These are phyloP conservation scores for Apiotrichum akiyoshidainum DNA, from an alignment of 1,284 basidiomycete species.

Conservation along the genomic window DNA sequence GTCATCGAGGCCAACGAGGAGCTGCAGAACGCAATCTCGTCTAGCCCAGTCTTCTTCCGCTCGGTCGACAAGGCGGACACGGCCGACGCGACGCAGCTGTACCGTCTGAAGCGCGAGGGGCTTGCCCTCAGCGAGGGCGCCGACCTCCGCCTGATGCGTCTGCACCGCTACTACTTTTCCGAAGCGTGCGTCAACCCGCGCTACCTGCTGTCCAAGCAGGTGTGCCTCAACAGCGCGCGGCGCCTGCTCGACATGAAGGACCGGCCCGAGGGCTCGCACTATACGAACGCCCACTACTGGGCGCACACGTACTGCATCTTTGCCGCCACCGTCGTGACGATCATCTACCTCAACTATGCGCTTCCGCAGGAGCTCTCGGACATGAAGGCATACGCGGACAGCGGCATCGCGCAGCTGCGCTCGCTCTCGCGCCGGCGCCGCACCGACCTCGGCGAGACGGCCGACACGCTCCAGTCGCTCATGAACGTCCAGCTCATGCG, in stretches of 20 bases:
- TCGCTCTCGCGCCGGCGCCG: constrained; percentile 10
- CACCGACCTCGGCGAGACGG: constrained; percentile 21
- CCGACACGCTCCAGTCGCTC: constrained; percentile 17
- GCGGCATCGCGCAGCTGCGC: constrained; percentile 19
- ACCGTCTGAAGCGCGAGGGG: constrained; percentile 19
- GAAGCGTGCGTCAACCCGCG: constrained; percentile 26
- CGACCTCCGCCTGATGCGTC: constrained; percentile 26
- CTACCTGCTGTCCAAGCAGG: constrained; percentile 23
- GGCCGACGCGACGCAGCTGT: constrained; percentile 19
- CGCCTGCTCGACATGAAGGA: constrained; percentile 10
- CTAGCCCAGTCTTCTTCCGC: constrained; percentile 21
- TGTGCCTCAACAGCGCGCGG: constrained; percentile 18
- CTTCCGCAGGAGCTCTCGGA: constrained; percentile 23
- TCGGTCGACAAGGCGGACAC: constrained; percentile 9
- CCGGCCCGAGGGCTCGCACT: background rate
- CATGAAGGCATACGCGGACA: constrained; percentile 11
- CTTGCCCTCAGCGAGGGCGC: constrained; percentile 25
- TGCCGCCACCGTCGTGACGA: constrained; percentile 16
- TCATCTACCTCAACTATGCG: constrained; percentile 22
- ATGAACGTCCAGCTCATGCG: constrained; percentile 21
- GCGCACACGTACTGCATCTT: constrained; percentile 23
- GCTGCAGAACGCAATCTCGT: constrained; percentile 18
- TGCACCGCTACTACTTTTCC: constrained; percentile 30
- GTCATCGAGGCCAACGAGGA: constrained; percentile 24
- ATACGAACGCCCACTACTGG: constrained; percentile 20